Evolutionary conservation across 805 yeast genomes (phyloP).

Genomic region (Sugiyamaella chiloensis): DNA sequence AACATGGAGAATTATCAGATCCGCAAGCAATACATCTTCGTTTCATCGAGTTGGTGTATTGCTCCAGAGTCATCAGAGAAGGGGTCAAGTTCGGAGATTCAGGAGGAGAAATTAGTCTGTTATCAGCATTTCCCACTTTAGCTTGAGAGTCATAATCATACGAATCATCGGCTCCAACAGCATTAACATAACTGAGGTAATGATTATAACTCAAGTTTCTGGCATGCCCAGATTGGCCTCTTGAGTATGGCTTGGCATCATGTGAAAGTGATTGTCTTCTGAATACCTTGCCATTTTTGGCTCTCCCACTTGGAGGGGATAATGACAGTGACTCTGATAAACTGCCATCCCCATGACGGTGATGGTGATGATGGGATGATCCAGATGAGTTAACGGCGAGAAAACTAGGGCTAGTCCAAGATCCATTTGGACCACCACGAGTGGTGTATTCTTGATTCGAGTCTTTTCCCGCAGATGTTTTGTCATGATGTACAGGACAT

Average conservation of each 20-base stretch:
- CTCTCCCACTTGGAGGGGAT: background rate
- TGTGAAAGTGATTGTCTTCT: background rate
- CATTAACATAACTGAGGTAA: background rate
- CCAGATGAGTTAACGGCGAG: background rate
- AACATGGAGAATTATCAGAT: slow-evolving; percentile 88
- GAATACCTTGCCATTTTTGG: background rate
- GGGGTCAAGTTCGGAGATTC: slow-evolving; percentile 15
- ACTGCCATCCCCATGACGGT: background rate
- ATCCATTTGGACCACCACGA: background rate
- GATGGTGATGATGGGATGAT: background rate
- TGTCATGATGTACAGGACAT: slow-evolving; percentile 5
- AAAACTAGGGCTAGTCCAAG: slow-evolving; percentile 2
- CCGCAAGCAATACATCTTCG: slow-evolving; percentile 88
- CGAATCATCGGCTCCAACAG: background rate
- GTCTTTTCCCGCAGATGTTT: background rate
- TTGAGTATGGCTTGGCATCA: background rate
- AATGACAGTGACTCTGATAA: slow-evolving; percentile 1
- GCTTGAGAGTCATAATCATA: slow-evolving; percentile 2
- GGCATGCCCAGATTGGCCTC: background rate
- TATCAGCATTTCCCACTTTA: background rate
- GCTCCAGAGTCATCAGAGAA: background rate
- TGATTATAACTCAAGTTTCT: background rate
- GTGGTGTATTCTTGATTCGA: background rate
- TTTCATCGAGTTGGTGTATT: slow-evolving; percentile 17
- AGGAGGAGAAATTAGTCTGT: slow-evolving; percentile 19